Base-by-base conservation (phyloP, 352 stramenopile genomes). In the Phytopythium helicoides region DNA sequence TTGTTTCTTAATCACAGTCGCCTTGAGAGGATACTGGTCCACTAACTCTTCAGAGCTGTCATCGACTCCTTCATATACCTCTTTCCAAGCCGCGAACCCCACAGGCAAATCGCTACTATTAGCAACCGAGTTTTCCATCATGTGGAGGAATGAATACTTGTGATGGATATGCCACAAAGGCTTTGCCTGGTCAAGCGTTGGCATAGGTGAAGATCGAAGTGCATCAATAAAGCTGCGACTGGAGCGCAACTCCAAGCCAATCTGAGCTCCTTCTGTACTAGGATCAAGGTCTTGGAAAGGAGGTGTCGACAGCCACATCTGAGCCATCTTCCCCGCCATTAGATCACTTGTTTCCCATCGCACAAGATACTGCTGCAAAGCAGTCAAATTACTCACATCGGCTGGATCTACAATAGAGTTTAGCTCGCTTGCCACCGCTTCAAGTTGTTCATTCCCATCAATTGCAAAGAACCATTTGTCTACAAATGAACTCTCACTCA, bases 1-100 rank as follows among this genome's bases (percentile, higher is more conserved):
- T 6, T 12, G 26, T 19, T 68, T 35, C 3, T 41, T 39, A 2
- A 60, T 21, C 3, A 71, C 47, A 22, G 56, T 42, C 12, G 64
- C 61, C 16, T 66, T 56, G 0, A 63, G 35, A 1, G 78, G 73
- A 37, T 80, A 85, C n/a, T 66, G 59, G 6, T 47, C 15, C 1
- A 76, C 38, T 0, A 89, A 48, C 11, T 67, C 47, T 37, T 86
- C 76, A 0, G 73, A 85, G 23, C 75, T 82, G 9, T 59, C 81
- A 39, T 89, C 76, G 0, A 59, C 21, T 7, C 76, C 78, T 21
- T 83, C 62, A 33, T 85, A 84, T 14, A 89, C 62, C 28, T 84
- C 73, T 58, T 70, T 61, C 78, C 78, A 89, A 0, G 76, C 78
- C 16, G 52, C 50, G 38, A 87, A 89, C 1, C 76, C 78, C 9